Conservation (phyloP, 2,329 filamentous ascomycete species). For the Tolypocladium inflatum region DNA sequence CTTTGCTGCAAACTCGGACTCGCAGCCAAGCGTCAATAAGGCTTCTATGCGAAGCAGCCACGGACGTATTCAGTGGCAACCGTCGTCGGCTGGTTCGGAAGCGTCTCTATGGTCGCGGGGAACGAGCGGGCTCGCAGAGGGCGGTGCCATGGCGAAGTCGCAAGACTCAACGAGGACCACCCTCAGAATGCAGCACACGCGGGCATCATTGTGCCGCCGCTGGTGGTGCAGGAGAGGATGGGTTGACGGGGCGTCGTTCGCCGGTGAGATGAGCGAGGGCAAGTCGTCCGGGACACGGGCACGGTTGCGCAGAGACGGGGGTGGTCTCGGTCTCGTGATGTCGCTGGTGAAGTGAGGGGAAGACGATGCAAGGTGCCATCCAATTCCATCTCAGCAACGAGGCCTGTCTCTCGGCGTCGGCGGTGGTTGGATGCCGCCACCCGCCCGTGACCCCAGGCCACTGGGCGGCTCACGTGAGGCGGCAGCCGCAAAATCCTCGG, state of each 20-base stretch:
- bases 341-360: neutral
- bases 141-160: constrained; percentile 46
- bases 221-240: neutral
- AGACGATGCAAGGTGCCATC: neutral
- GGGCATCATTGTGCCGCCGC: constrained; percentile 13
- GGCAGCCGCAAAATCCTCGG: neutral
- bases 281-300: neutral
- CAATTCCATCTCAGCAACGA: neutral
- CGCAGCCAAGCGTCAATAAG: neutral
- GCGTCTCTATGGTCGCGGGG: neutral
- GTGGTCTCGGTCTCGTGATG: constrained; percentile 1
- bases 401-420: neutral
- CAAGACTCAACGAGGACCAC: constrained; percentile 32
- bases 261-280: neutral
- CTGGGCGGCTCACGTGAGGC: neutral
- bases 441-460: neutral
- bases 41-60: neutral
- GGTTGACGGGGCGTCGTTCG: neutral
- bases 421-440: neutral
- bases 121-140: constrained; percentile 33
- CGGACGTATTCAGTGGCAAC: neutral
- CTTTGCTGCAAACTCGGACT: neutral
- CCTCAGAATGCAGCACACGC: constrained; percentile 41
- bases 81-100: too few relatives aligned
- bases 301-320: neutral